Conservation (phyloP, 768 basidiomycete species). For the Lactarius hatsudake region DNA sequence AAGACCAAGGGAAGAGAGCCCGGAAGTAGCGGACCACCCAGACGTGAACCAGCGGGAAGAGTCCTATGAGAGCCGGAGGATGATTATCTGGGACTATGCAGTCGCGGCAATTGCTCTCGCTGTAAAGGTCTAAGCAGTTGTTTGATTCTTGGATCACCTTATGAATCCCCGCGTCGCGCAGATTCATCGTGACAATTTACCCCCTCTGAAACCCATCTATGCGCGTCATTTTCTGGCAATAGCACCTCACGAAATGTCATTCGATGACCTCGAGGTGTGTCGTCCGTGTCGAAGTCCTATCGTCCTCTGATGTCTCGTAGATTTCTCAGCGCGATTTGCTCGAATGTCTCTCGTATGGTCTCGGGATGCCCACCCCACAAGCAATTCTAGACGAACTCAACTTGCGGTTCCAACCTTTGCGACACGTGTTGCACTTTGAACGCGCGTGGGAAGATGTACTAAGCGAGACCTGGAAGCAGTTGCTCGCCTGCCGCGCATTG, state of each 20-base stretch:
- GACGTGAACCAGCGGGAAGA: neutral
- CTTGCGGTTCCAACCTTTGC: constrained; percentile 21
- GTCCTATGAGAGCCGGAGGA: neutral
- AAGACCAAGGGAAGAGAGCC: neutral
- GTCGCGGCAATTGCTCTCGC: constrained; percentile 25
- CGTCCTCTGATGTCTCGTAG: constrained; percentile 1
- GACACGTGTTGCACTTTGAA: neutral
- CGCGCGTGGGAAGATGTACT: constrained; percentile 16
- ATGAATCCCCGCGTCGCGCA: neutral
- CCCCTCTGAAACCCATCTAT: constrained; percentile 24
- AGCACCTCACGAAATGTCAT: constrained; percentile 21
- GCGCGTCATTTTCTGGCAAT: constrained; percentile 23
- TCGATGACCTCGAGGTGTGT: constrained; percentile 25
- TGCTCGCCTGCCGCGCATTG: constrained; percentile 20
- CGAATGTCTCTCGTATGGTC: constrained; percentile 16
- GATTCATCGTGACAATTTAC: constrained; percentile 22
- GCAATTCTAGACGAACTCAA: constrained; percentile 21
- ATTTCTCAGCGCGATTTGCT: constrained; percentile 24
- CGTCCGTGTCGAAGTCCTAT: neutral
- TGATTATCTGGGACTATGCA: constrained; percentile 24
- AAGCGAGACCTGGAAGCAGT: constrained; percentile 19
- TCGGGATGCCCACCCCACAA: constrained; percentile 25
- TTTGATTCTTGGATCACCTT: neutral
- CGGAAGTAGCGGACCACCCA: neutral
- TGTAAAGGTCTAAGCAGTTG: constrained; percentile 23